phyloP scores from a whole-genome alignment of 768 basidiomycete genomes.

The Tulasnella sp. region DNA sequence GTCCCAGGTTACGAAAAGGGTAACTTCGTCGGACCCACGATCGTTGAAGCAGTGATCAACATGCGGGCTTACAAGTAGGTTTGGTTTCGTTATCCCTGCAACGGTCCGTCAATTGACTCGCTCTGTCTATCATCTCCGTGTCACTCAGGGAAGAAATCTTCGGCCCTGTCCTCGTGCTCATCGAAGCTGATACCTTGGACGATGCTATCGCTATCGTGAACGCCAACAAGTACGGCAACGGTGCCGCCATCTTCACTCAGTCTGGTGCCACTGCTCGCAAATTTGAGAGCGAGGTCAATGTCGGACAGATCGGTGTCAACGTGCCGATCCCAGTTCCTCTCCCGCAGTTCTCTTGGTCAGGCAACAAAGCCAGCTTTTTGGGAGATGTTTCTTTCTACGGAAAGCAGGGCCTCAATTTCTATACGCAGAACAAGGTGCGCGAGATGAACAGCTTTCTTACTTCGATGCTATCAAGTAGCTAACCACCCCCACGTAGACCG shows the following conservation, averaged over 20 bases:
- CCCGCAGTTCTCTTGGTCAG: constrained; percentile 93
- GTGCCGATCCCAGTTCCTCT: constrained; percentile 89
- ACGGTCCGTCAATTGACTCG: background rate
- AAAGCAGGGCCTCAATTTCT: constrained; percentile 89
- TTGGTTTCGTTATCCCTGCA: background rate
- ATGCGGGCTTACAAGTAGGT: constrained; percentile 86
- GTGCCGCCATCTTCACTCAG: constrained; percentile 93
- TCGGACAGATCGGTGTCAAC: constrained; percentile 92
- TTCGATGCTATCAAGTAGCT: background rate
- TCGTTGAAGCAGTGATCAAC: constrained; percentile 73
- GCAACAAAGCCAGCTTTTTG: constrained; percentile 82
- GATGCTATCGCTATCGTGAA: constrained; percentile 90
- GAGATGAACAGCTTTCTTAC: background rate
- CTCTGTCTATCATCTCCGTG: background rate
- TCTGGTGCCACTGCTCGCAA: constrained; percentile 91
- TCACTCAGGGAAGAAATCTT: constrained; percentile 82
- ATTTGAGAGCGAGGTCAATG: constrained; percentile 83
- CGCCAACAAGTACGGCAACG: constrained; percentile 86
- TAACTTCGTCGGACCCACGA: constrained; percentile 92
- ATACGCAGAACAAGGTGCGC: constrained; percentile 80
- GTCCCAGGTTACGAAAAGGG: constrained; percentile 77
- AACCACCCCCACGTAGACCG: constrained; percentile 53
- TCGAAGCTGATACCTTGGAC: constrained; percentile 78
- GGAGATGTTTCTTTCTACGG: constrained; percentile 93
- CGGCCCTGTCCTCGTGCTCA: constrained; percentile 78